A percentile compares a stretch with the other conserved stretches of the same genome.
These are phyloP conservation scores for Tubosaeta brunneosetosa DNA, from an alignment of 768 basidiomycete genomes.

Conservation along the genomic window DNA sequence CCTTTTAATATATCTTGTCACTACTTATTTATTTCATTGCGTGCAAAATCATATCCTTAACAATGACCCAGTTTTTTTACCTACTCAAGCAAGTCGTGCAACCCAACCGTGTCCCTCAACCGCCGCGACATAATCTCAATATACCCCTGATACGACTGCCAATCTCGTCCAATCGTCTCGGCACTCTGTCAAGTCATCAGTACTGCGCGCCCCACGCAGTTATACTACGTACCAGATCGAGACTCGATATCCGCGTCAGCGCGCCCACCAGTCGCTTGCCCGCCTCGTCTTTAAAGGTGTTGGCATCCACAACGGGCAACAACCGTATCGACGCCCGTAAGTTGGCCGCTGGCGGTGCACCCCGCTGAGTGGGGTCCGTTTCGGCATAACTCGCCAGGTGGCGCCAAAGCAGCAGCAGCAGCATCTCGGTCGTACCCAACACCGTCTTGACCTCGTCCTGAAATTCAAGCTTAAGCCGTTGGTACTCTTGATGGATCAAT, in stretches of 20 bases:
- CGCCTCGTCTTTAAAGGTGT: slow-evolving; percentile 53
- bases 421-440: slow-evolving; percentile 73
- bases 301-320: slow-evolving; percentile 52
- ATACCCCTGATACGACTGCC: slow-evolving; percentile 63
- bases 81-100: slow-evolving; percentile 39
- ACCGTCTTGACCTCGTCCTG: slow-evolving; percentile 48
- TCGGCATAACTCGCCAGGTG: slow-evolving; percentile 65
- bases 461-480: slow-evolving; percentile 37
- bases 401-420: slow-evolving; percentile 75
- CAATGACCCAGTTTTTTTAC: not conserved
- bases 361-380: slow-evolving; percentile 21
- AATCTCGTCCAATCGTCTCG: slow-evolving; percentile 47
- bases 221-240: slow-evolving; percentile 45
- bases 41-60: not conserved
- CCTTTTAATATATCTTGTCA: slow-evolving; percentile 46
- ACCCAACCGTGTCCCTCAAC: slow-evolving; percentile 58
- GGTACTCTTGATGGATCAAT: slow-evolving; percentile 60
- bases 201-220: not conserved
- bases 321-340: slow-evolving; percentile 51
- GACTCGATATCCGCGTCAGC: slow-evolving; percentile 47
- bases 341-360: slow-evolving; percentile 19
- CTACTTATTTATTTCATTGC: slow-evolving; percentile 7
- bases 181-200: slow-evolving; percentile 32
- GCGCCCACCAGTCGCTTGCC: slow-evolving; percentile 51
- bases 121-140: slow-evolving; percentile 73